Evolutionary conservation across 192 early-diverging fungal species (phyloP).

Genomic region (Mortierella hygrophila): DNA sequence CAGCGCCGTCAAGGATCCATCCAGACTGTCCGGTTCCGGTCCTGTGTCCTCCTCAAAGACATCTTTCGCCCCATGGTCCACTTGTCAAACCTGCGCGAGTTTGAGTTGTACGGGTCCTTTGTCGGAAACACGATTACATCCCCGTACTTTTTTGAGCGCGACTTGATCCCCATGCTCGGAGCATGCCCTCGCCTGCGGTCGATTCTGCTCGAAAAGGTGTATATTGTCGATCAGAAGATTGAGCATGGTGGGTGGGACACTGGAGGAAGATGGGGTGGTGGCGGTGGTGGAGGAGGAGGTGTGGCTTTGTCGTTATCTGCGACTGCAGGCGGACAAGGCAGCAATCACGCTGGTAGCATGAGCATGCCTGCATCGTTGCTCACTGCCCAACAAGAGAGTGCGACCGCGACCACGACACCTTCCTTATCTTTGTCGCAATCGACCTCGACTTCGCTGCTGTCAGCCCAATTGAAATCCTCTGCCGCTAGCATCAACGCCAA

Average conservation of each 20-base stretch:
- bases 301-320: background rate
- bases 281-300: background rate
- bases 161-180: constrained; percentile 35
- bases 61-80: constrained; percentile 39
- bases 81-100: constrained; percentile 35
- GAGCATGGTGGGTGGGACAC: constrained; percentile 4
- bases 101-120: constrained; percentile 53
- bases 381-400: background rate
- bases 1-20: constrained; percentile 30
- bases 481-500: too few species aligned
- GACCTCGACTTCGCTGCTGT: constrained; percentile 26
- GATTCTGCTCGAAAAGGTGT: constrained; percentile 38
- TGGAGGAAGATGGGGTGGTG: constrained; percentile 2
- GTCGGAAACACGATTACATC: constrained; percentile 56
- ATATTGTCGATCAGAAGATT: constrained; percentile 44
- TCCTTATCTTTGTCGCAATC: background rate
- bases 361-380: constrained; percentile 5
- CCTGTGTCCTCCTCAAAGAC: constrained; percentile 36
- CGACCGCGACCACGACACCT: background rate
- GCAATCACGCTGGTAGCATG: background rate
- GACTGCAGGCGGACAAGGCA: background rate
- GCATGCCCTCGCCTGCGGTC: constrained; percentile 28
- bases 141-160: constrained; percentile 48
- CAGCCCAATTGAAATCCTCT: constrained; percentile 32
- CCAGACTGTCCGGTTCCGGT: constrained; percentile 37